phyloP scores from a whole-genome alignment of 1,284 basidiomycete genomes.

The Ganoderma sp. region DNA sequence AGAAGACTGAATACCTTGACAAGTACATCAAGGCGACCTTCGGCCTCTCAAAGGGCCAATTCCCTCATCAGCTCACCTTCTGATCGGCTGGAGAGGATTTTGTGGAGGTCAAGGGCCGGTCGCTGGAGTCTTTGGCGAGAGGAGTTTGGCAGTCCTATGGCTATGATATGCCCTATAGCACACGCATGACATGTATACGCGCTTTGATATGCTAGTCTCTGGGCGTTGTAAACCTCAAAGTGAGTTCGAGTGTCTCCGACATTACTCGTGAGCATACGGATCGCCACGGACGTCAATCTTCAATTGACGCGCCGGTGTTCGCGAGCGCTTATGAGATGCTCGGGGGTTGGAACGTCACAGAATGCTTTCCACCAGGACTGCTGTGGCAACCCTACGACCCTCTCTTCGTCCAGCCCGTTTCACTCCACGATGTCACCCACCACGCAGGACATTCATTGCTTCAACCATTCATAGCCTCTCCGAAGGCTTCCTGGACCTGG shows the following conservation, averaged over 20 bases:
- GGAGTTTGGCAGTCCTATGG: slow-evolving; percentile 36
- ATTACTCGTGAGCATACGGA: not conserved
- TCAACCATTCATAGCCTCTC: slow-evolving; percentile 49
- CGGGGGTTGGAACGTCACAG: slow-evolving; percentile 11
- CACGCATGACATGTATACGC: slow-evolving; percentile 38
- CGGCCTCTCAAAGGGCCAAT: slow-evolving; percentile 95
- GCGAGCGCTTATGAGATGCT: slow-evolving; percentile 17
- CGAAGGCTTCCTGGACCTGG: slow-evolving; percentile 65
- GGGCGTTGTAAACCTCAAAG: slow-evolving; percentile 29
- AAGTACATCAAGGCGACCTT: slow-evolving; percentile 96
- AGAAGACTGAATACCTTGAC: slow-evolving; percentile 90
- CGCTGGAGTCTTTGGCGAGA: slow-evolving; percentile 30
- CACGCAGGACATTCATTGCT: slow-evolving; percentile 43
- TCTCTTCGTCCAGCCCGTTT: slow-evolving; percentile 16
- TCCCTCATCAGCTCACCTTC: slow-evolving; percentile 88
- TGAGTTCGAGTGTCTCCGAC: not conserved
- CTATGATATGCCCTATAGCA: slow-evolving; percentile 41
- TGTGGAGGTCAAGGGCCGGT: slow-evolving; percentile 31
- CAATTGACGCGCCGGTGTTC: not conserved
- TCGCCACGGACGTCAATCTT: not conserved
- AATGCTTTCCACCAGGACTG: slow-evolving; percentile 32
- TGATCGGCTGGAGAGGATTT: slow-evolving; percentile 47
- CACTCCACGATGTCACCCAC: slow-evolving; percentile 15
- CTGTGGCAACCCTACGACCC: slow-evolving; percentile 26
- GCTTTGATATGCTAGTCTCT: slow-evolving; percentile 30